Evolutionary conservation across 192 early-diverging fungal genomes (phyloP).

Genomic region (Entomortierella lignicola): DNA sequence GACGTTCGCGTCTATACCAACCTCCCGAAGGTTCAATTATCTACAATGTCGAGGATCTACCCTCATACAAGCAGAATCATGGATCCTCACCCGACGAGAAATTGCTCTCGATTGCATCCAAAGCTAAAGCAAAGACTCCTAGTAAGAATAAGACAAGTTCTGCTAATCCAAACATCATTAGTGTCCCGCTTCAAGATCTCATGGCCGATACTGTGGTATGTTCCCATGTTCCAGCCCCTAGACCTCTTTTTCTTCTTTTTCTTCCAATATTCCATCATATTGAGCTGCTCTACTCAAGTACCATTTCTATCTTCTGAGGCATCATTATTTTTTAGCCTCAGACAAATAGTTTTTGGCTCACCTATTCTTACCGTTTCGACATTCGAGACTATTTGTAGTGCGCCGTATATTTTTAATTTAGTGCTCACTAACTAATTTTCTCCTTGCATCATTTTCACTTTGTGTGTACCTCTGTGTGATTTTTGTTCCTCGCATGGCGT

Average conservation of each 20-base stretch:
- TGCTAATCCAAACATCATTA: conserved; percentile 26
- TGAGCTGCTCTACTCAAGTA: too few species aligned
- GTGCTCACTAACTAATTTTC: conserved; percentile 9
- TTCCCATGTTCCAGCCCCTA: background rate
- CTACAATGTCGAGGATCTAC: background rate
- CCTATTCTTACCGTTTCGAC: background rate
- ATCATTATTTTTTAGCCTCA: too few species aligned
- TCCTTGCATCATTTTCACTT: background rate
- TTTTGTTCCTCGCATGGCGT: background rate
- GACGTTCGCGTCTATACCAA: conserved; percentile 15
- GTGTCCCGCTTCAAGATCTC: conserved; percentile 38
- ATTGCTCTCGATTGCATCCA: conserved; percentile 13
- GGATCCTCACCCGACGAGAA: background rate
- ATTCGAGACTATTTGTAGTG: background rate
- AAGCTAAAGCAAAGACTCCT: conserved; percentile 14
- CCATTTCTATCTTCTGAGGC: too few species aligned
- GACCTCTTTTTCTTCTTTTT: background rate
- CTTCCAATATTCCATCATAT: background rate
- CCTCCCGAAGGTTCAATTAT: conserved; percentile 40
- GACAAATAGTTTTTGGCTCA: too few species aligned
- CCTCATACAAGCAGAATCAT: background rate
- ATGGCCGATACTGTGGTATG: conserved; percentile 45
- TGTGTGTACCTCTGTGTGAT: too few species aligned
- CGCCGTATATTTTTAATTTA: background rate
- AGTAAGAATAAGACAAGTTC: background rate